Evolutionary conservation across 2,329 filamentous ascomycete genomes (phyloP), one percentile per base, ranked within the genome.

Genomic region (Juglanconis sp.): DNA sequence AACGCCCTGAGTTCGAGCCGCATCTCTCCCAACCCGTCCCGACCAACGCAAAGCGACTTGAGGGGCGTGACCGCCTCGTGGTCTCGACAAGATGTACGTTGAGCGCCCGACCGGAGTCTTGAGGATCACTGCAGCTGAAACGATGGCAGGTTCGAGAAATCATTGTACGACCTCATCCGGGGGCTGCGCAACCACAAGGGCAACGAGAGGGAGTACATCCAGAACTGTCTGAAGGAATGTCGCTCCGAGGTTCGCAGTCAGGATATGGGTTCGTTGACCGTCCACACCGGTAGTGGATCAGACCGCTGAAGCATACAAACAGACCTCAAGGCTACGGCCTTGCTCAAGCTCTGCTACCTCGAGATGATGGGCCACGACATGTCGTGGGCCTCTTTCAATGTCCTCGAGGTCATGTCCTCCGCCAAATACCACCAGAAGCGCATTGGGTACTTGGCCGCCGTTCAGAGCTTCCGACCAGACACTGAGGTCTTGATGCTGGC

Each of bases 361-460:
- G 95, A 99, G 74, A 99, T 99, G 95, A 93, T 98, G 68, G 95
- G 95, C 13, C 91, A 98, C 73, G 95, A 98, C 76, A 99, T 99
- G 95, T 97, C 94, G 3, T 99, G 95, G 95, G 95, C 95, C 4
- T 93, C 93, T 11, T 99, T 99, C 77, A 91, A 99, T 73, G 94
- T 98, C 56, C 87, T 99, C 52, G 95, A 99, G 78, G 95, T 99
- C 77, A 99, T 99, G 95, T 96, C 93, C 42, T 96, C 92, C 44
- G 82, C 89, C 52, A 98, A 97, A 73, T 96, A 96, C 74, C 84
- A 92, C 67, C 94, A 97, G 76, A 99, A 99, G 77, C 85, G 94
- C 65, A 92, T 97, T 49, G 95, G 94, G 60, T 99, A 99, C 73
- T 81, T 99, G 24, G 94, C 90, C 13, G 95, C 95, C 8, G 92